Base-by-base conservation (phyloP, 805 yeast genomes). In the Hanseniaspora jakobsenii region DNA sequence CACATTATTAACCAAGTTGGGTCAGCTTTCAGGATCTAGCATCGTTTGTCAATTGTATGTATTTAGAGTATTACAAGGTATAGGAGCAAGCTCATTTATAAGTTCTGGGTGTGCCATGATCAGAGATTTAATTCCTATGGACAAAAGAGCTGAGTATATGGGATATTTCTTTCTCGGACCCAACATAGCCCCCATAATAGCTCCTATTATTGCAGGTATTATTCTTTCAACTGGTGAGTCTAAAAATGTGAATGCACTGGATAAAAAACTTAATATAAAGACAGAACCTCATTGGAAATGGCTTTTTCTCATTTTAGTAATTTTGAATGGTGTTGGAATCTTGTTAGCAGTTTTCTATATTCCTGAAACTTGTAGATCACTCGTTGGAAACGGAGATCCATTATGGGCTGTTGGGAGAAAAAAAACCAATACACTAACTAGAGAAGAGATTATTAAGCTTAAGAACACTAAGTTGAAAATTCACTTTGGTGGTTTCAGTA, bases 101-200 rank as follows among this genome's bases (percentile, higher is more conserved):
- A 75, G 93, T 16, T 79, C 84, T 23, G 95, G 95, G 1, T 94
- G 95, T 0, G 95, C 94, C 2, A 82, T 94, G 0, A 77, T 86
- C 16, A 75, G 84, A 23, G 96, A 86, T 58, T 59, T 86, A 26
- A 78, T 70, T 49, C 67, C 73, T 7, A 77, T 79, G 16, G 67
- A 72, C 24, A 72, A 77, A 51, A 66, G 95, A 53, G 95, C 94
- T 2, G 65, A 71, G 10, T 89, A 93, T 2, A 78, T 86, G 71
- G 91, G 94, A 0, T 69, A 78, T 45, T 86, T 77, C 52, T 86
- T 85, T 67, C 60, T 86, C 50, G 96, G 95, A 0, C 94, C 94
- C 0, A 73, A 86, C 40, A 67, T 80, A 52, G 95, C 94, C 0
- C 96, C 95, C 2, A 71, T 86, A 35, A 51, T 85, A 2, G 85